A percentile compares a stretch with the other conserved stretches of the same genome.
phyloP scores from a whole-genome alignment of 345 rosid species.

The Aquilaria yunnanensis region DNA sequence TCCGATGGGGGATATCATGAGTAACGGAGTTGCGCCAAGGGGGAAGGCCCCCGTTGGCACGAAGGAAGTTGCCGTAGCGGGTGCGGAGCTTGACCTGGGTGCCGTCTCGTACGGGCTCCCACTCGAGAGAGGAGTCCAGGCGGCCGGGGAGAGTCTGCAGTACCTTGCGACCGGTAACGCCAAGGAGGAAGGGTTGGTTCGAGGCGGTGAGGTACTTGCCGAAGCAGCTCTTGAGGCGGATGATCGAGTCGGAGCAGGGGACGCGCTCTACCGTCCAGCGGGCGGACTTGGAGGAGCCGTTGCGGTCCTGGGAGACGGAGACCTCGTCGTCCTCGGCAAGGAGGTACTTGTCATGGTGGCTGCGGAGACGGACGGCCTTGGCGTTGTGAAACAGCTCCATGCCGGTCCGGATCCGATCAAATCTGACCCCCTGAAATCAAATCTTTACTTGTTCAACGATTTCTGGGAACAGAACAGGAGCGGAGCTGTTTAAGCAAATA shows the following conservation, averaged over 20 bases:
- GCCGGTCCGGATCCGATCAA: not conserved
- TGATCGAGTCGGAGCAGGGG: not conserved
- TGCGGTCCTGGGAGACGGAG: conserved; percentile 37
- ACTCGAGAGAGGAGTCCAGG: conserved; percentile 17
- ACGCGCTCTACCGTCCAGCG: conserved; percentile 27
- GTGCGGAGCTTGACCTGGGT: conserved; percentile 48
- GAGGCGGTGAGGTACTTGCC: conserved; percentile 41
- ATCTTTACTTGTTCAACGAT: no score
- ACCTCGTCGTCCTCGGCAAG: conserved; percentile 27
- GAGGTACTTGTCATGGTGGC: conserved; percentile 36
- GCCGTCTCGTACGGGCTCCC: conserved; percentile 30
- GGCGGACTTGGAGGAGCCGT: conserved; percentile 37
- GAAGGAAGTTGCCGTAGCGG: conserved; percentile 48
- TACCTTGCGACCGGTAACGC: conserved; percentile 33
- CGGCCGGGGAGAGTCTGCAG: conserved; percentile 22
- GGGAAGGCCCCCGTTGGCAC: conserved; percentile 69
- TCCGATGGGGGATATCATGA: conserved; percentile 61
- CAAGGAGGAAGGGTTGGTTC: conserved; percentile 27
- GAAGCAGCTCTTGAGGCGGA: conserved; percentile 31
- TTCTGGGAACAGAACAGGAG: no score
- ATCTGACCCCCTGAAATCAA: not conserved
- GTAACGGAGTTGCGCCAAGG: conserved; percentile 81
- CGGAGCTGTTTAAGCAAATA: no score
- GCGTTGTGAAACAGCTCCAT: conserved; percentile 32
- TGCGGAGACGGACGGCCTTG: conserved; percentile 24